Evolutionary conservation across 2,329 filamentous ascomycete species (phyloP), one percentile per base, ranked within the genome.

Genomic region (Epichloe festucae): DNA sequence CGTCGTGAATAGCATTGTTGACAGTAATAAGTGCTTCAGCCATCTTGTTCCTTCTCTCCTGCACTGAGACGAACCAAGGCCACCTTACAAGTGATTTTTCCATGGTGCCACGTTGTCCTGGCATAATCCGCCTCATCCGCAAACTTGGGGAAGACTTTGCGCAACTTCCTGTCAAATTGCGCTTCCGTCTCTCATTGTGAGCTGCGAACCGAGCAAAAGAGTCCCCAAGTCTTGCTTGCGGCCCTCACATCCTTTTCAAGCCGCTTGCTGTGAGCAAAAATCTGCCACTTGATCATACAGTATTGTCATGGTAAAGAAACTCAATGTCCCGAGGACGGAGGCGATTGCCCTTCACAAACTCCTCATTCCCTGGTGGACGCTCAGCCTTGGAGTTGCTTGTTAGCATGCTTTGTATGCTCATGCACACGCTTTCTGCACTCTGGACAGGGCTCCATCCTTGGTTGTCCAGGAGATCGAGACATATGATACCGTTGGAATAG

Each of bases 401-500:
- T 63, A 98, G 70, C 93, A 98, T 98, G 72, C 89, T 95, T 70
- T 98, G 93, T 51, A 98, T 79, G 67, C 89, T 95, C 80, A 98
- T 93, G 73, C 89, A 96, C 27, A 98, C 84, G 62, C 87, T 95
- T 73, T 97, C 91, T 8, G 96, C 93, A 53, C 91, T 96, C 65
- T 98, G 93, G 0, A 98, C 91, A 0, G 93, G 93, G 46, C 86
- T 93, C 93, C 93, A 98, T 52, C 93, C 93, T 56, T 89, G 84
- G 10, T 79, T 75, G 49, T 89, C 89, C 8, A 98, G 81, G 1
- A 98, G 79, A 61, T 98, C 93, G 47, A 98, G 84, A 63, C 93
- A 98, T 65, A 98, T 98, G 67, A 97, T 95, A 60, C 93, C 93
- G 68, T 98, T 98, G 60, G 87, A 93, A 73, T 98, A 98, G 68